Percentiles rank a stretch among this genome's conserved stretches.
Conservation (phyloP, 2,329 filamentous ascomycete genomes). For the Acrocalymma vagum region DNA sequence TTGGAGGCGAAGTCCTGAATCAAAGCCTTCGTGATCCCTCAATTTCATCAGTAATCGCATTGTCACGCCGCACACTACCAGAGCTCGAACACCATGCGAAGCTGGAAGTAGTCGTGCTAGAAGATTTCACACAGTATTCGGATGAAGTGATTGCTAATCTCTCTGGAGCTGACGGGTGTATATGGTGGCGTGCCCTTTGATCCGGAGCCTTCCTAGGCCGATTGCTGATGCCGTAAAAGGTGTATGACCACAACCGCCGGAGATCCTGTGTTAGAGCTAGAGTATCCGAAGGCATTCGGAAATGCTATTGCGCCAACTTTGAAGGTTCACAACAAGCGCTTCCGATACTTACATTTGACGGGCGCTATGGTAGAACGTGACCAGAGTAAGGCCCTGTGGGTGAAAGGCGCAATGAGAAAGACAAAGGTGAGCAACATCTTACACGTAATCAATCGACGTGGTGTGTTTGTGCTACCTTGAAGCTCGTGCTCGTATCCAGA, state of each 20-base stretch:
- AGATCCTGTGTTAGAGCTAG: conserved; percentile 17
- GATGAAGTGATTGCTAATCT: conserved; percentile 21
- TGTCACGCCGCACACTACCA: conserved; percentile 19
- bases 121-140: conserved; percentile 21
- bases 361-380: conserved; percentile 19
- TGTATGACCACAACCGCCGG: conserved; percentile 26
- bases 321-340: conserved; percentile 13
- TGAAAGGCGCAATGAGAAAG: conserved; percentile 20
- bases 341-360: conserved; percentile 23
- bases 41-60: conserved; percentile 21
- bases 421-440: conserved; percentile 10
- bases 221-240: conserved; percentile 17
- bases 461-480: too few relatives aligned
- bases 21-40: conserved; percentile 14
- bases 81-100: conserved; percentile 15
- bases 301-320: conserved; percentile 15
- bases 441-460: too few relatives aligned
- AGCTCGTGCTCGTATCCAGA: too few relatives aligned
- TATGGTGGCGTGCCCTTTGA: conserved; percentile 15
- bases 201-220: not conserved
- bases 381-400: conserved; percentile 17
- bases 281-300: conserved; percentile 23
- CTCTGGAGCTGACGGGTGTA: conserved; percentile 18
- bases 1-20: conserved; percentile 18
- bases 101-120: conserved; percentile 20